phyloP scores from a whole-genome alignment of 306 rosid genomes.

The Prunus salicina region DNA sequence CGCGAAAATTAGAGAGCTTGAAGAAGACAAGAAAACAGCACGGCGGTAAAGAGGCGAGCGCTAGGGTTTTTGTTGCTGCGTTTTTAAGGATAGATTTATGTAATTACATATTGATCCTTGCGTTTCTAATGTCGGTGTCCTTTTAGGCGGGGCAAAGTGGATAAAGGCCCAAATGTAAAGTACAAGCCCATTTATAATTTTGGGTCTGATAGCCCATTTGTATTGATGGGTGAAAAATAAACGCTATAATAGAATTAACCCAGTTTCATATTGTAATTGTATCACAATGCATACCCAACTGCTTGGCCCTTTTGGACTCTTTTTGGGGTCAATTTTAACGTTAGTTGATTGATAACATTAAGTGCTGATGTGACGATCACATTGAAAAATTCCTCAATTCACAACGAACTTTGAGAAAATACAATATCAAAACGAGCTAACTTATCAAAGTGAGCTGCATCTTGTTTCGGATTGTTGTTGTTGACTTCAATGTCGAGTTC shows the following conservation, averaged over 20 bases:
- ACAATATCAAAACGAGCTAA: neutral
- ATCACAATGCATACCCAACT: too few species aligned
- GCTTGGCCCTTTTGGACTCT: neutral
- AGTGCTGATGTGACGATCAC: accelerated
- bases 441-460: neutral
- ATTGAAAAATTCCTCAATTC: neutral
- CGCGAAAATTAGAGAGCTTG: neutral
- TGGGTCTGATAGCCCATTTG: neutral
- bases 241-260: too few species aligned
- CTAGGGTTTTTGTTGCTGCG: neutral
- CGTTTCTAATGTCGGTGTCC: too few species aligned
- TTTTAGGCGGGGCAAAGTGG: too few species aligned
- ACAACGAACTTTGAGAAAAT: neutral
- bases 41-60: neutral
- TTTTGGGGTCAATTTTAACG: neutral
- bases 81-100: neutral
- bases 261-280: too few species aligned
- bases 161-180: neutral
- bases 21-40: neutral
- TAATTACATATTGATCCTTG: too few species aligned
- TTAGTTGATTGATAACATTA: too few species aligned
- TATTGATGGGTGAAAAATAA: too few species aligned
- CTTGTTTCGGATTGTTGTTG: neutral
- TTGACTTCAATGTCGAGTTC: neutral
- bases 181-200: neutral